A percentile compares a stretch with the other conserved stretches of the same genome.
These are phyloP conservation scores for Leccinum olivaceopallidum DNA, from an alignment of 768 basidiomycete genomes.

Conservation along the genomic window DNA sequence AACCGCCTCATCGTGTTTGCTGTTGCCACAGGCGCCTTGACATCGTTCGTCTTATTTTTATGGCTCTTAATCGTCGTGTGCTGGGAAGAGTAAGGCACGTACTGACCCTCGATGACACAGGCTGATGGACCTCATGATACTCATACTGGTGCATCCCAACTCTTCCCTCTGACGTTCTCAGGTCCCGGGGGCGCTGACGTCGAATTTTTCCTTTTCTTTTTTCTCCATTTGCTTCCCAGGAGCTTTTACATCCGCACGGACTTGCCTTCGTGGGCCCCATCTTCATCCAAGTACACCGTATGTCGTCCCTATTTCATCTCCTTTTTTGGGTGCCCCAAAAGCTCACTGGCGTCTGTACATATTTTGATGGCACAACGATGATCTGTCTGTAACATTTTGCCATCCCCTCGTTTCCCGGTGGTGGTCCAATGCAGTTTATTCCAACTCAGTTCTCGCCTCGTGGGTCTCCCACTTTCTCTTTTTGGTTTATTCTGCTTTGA, in stretches of 20 bases:
- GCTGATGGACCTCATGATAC: constrained; percentile 26
- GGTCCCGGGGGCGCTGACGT: not conserved
- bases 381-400: not conserved
- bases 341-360: not conserved
- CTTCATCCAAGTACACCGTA: constrained; percentile 29
- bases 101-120: constrained; percentile 10
- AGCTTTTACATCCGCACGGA: constrained; percentile 15
- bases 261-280: constrained; percentile 22
- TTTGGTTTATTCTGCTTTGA: not conserved
- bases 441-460: constrained; percentile 33
- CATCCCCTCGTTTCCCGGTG: not conserved
- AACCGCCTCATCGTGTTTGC: constrained; percentile 26
- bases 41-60: constrained; percentile 17
- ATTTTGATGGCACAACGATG: not conserved
- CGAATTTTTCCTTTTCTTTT: not conserved
- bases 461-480: constrained; percentile 7
- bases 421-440: constrained; percentile 20
- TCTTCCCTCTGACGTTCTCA: not conserved
- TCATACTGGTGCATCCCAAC: constrained; percentile 20
- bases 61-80: not conserved
- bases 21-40: constrained; percentile 30
- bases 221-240: constrained; percentile 8
- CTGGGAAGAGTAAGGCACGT: not conserved
- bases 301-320: not conserved
- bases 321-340: not conserved